A percentile compares a stretch with the other conserved stretches of the same genome.
phyloP scores from a whole-genome alignment of 176 grass and related monocot species.

The Zea luxurians region DNA sequence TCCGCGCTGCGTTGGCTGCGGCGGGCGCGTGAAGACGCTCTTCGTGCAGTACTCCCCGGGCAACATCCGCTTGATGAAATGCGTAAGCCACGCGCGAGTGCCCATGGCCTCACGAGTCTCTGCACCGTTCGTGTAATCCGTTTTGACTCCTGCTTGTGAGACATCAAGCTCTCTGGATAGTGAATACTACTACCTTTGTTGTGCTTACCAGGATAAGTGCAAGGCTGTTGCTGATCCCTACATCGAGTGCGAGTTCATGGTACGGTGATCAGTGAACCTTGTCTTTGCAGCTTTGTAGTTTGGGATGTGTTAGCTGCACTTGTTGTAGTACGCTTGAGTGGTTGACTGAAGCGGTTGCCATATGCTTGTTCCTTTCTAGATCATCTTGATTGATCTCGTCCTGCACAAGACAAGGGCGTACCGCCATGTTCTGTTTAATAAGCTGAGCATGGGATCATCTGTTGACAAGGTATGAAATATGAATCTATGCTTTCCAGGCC shows the following conservation, averaged over 20 bases:
- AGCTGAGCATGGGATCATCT: slow-evolving; percentile 61
- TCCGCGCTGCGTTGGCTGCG: slow-evolving; percentile 77
- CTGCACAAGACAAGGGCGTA: slow-evolving; percentile 90
- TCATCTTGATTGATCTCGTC: slow-evolving; percentile 95
- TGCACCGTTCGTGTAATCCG: not conserved
- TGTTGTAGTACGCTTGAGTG: not conserved
- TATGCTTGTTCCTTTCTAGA: slow-evolving; percentile 44
- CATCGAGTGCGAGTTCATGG: slow-evolving; percentile 98
- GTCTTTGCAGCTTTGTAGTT: not conserved
- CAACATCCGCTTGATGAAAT: slow-evolving; percentile 99
- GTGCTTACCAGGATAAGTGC: slow-evolving; percentile 64
- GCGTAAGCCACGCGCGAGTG: slow-evolving; percentile 45
- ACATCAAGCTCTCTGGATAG: not conserved
- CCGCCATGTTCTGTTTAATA: slow-evolving; percentile 83
- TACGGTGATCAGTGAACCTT: not conserved
- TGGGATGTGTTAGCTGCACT: not conserved
- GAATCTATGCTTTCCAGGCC: not conserved
- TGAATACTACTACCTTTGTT: not conserved
- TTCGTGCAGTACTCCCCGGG: slow-evolving; percentile 90
- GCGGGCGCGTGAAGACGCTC: slow-evolving; percentile 53
- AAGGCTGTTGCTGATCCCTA: slow-evolving; percentile 91
- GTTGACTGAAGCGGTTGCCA: not conserved
- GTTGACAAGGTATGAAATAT: slow-evolving; percentile 61
- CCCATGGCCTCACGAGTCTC: not conserved
- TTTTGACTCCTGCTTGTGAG: not conserved